Evolutionary conservation across 805 yeast genomes (phyloP), one percentile per base, ranked within the genome.

Genomic region (Candida parachauliodes): DNA sequence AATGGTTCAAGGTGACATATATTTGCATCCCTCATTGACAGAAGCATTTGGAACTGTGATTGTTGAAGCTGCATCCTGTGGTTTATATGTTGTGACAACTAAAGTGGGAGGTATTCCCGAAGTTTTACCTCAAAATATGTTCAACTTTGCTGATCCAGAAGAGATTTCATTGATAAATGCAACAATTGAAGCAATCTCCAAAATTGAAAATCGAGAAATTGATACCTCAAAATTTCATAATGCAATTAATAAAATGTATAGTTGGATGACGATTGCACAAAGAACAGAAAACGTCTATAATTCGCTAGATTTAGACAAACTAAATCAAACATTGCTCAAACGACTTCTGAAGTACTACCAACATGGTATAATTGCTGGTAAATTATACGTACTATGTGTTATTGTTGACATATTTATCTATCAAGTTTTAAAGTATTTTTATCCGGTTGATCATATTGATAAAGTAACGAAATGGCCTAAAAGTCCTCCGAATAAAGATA

Each of bases 31-130:
- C 0, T 81, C 96, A 1, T 68, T 93, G 28, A 93, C 98, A 0
- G 99, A 93, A 57, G 98, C 98, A 0, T 93, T 93, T 62, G 99
- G 99, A 2, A 93, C 98, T 0, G 98, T 88, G 0, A 64, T 93
- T 8, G 96, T 93, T 0, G 99, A 93, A 56, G 99, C 99, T 0
- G 98, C 97, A 0, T 83, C 95, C 1, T 93, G 98, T 66, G 97
- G 97, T 0, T 59, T 93, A 25, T 70, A 86, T 14, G 96, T 93
- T 2, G 98, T 93, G 0, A 88, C 97, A 0, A 93, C 99, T 0
- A 79, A 80, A 41, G 98, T 93, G 0, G 99, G 99, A 9, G 99
- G 98, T 4, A 89, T 93, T 27, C 97, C 97, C 0, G 99, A 93
- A 54, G 98, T 93, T 3, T 61, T 93, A 26, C 99, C 98, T 0